These are phyloP conservation scores for Aspergillus chevalieri DNA, from an alignment of 2,329 filamentous ascomycete species.

Conservation along the genomic window DNA sequence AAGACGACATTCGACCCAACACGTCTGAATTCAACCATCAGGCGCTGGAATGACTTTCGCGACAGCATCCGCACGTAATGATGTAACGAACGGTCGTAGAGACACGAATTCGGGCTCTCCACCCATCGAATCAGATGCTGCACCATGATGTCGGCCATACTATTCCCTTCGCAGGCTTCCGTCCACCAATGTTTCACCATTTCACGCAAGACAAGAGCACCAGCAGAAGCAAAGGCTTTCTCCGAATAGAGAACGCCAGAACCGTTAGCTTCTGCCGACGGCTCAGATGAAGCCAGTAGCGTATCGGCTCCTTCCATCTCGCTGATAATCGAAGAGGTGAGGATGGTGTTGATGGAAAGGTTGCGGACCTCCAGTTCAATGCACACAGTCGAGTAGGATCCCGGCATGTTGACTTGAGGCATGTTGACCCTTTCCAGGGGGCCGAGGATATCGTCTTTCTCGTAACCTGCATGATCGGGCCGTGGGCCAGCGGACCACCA, in stretches of 20 bases:
- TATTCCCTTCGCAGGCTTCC: slow-evolving; percentile 81
- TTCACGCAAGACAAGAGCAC: slow-evolving; percentile 82
- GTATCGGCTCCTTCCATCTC: slow-evolving; percentile 87
- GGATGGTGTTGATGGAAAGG: slow-evolving; percentile 92
- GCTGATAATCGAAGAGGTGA: slow-evolving; percentile 94
- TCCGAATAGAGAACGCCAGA: slow-evolving; percentile 72
- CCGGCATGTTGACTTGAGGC: slow-evolving; percentile 87
- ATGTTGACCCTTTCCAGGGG: slow-evolving; percentile 81
- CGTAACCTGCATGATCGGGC: slow-evolving; percentile 92
- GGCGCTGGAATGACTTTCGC: slow-evolving; percentile 89
- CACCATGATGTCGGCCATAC: slow-evolving; percentile 96
- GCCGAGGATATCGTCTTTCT: slow-evolving; percentile 81
- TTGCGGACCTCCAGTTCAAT: slow-evolving; percentile 93
- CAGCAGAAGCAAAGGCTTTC: slow-evolving; percentile 86
- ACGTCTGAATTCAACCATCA: slow-evolving; percentile 93
- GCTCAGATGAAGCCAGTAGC: slow-evolving; percentile 71
- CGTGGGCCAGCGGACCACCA: slow-evolving; percentile 91
- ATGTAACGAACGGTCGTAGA: slow-evolving; percentile 90
- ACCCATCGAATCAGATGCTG: slow-evolving; percentile 97
- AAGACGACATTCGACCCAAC: slow-evolving; percentile 96
- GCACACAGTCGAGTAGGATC: slow-evolving; percentile 91
- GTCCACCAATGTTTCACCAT: slow-evolving; percentile 99
- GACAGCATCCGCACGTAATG: slow-evolving; percentile 99
- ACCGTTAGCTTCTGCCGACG: slow-evolving; percentile 55
- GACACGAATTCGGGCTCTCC: slow-evolving; percentile 82